Percentiles rank a stretch among this genome's conserved stretches.
Conservation (phyloP, 2,329 filamentous ascomycete species). For the Phaeoacremonium minimum region DNA sequence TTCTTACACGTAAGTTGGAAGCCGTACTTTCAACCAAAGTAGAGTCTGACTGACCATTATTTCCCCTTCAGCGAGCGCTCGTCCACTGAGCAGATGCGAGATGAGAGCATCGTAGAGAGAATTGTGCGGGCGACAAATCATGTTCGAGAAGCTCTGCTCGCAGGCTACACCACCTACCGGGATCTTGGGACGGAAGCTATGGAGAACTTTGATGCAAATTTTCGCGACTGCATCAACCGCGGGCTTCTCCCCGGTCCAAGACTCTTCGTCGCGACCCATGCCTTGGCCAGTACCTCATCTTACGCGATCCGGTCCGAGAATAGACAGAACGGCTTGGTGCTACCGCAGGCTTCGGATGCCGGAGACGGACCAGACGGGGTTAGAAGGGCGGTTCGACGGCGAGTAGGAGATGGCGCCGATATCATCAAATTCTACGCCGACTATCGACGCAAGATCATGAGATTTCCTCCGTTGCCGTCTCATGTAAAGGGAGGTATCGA, state of each 20-base stretch:
- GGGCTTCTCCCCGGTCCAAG: conserved; percentile 49
- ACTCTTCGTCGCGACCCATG: conserved; percentile 50
- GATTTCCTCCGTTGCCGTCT: conserved; percentile 30
- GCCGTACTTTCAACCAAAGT: no score
- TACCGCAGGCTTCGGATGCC: conserved; percentile 33
- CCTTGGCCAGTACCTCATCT: conserved; percentile 42
- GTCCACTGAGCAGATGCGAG: conserved; percentile 45
- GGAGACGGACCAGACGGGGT: conserved; percentile 44
- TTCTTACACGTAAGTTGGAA: conserved; percentile 35
- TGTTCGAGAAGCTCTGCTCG: conserved; percentile 44
- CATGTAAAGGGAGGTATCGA: conserved; percentile 19
- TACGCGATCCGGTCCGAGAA: conserved; percentile 47
- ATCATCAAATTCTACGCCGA: conserved; percentile 47
- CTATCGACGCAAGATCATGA: conserved; percentile 37
- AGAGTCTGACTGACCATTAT: no score
- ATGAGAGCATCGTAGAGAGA: conserved; percentile 54
- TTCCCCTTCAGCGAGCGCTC: conserved; percentile 28
- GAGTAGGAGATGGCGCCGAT: conserved; percentile 43
- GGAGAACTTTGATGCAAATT: conserved; percentile 40
- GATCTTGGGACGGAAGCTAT: conserved; percentile 52
- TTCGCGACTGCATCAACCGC: conserved; percentile 50
- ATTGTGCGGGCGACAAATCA: conserved; percentile 50
- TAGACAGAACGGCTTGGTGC: conserved; percentile 20
- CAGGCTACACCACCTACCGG: conserved; percentile 56
- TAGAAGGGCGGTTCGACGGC: conserved; percentile 37